Percentiles rank a stretch among this genome's conserved stretches.
phyloP scores from a whole-genome alignment of 805 yeast species.

The Pichia exigua region DNA sequence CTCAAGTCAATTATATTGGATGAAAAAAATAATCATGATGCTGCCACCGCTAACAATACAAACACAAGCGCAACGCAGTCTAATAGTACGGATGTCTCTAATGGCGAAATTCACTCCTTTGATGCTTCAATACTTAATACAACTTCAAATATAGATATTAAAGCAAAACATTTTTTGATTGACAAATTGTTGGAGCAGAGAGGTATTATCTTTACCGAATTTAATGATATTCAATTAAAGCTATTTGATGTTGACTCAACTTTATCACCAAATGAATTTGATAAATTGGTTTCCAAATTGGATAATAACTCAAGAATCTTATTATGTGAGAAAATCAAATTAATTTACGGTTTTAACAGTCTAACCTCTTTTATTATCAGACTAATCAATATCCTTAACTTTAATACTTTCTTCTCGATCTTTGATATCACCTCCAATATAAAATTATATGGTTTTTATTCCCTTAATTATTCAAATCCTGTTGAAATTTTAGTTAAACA shows the following conservation, averaged over 20 bases:
- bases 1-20: constrained; percentile 11
- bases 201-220: constrained; percentile 23
- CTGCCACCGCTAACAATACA: too few relatives aligned
- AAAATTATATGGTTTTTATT: constrained; percentile 25
- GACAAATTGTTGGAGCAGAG: constrained; percentile 16
- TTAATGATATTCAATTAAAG: constrained; percentile 20
- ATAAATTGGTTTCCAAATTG: constrained; percentile 12
- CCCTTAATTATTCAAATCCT: constrained; percentile 21
- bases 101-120: neutral
- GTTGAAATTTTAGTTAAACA: constrained; percentile 27
- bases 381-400: constrained; percentile 18
- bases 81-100: neutral
- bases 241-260: constrained; percentile 25
- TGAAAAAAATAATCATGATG: neutral
- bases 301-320: constrained; percentile 14
- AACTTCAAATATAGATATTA: neutral
- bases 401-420: constrained; percentile 23
- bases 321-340: constrained; percentile 23
- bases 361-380: constrained; percentile 19
- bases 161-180: constrained; percentile 9
- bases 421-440: constrained; percentile 27
- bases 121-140: constrained; percentile 3
- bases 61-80: too few relatives aligned
- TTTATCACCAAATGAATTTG: constrained; percentile 19
- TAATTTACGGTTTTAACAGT: constrained; percentile 21